Conservation (phyloP, 2,329 filamentous ascomycete genomes). For the Ophiostoma australiae region DNA sequence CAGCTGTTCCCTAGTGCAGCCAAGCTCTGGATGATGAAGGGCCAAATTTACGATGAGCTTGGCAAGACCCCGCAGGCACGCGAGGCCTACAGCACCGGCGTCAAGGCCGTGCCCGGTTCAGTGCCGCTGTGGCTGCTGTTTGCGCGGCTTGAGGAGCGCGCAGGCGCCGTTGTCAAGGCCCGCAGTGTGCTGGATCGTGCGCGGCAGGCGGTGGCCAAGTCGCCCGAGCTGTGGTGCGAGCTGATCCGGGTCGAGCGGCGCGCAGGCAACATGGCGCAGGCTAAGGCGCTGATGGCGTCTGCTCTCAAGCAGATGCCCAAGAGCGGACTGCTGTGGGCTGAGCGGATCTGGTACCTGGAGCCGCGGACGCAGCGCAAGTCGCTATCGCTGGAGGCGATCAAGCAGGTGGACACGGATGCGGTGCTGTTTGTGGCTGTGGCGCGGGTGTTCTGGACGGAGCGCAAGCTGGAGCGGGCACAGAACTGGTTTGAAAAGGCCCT, state of each 20-base stretch:
- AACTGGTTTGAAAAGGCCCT: constrained; percentile 98
- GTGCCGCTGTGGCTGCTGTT: constrained; percentile 88
- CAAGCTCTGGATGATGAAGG: constrained; percentile 98
- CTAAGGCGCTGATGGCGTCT: constrained; percentile 86
- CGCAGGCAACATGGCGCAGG: constrained; percentile 75
- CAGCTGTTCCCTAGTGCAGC: constrained; percentile 78
- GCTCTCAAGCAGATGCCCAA: constrained; percentile 87
- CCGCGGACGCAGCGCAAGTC: constrained; percentile 87
- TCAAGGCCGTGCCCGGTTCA: constrained; percentile 77
- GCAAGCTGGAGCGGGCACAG: constrained; percentile 86
- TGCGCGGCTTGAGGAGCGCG: constrained; percentile 77
- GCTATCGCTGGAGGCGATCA: constrained; percentile 86
- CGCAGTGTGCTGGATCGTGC: constrained; percentile 90
- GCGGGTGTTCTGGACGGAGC: constrained; percentile 92
- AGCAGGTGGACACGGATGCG: constrained; percentile 91
- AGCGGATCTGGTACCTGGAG: constrained; percentile 94
- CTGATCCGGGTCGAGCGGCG: constrained; percentile 89
- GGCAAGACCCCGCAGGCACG: constrained; percentile 77
- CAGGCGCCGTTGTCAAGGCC: constrained; percentile 81
- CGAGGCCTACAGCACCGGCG: constrained; percentile 83
- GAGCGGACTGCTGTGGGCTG: constrained; percentile 83
- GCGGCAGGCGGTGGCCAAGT: constrained; percentile 80
- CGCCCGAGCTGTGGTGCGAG: constrained; percentile 81
- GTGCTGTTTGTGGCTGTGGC: constrained; percentile 86
- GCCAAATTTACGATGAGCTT: constrained; percentile 87